Evolutionary conservation across 129 eudicot species (phyloP).

Genomic region (Flaveria bidentis): DNA sequence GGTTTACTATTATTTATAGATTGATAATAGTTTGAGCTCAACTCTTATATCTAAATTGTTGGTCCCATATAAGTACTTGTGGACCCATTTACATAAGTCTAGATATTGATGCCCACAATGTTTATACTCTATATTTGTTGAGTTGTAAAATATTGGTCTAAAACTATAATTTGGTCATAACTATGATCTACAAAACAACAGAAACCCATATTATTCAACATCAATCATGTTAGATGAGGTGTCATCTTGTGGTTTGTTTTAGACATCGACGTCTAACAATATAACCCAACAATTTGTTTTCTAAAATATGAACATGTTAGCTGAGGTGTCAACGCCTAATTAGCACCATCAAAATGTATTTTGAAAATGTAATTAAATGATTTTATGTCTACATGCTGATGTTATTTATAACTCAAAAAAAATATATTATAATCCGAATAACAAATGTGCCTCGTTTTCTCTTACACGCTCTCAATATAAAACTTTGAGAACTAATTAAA

Average conservation of each 20-base stretch:
- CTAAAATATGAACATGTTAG: background rate
- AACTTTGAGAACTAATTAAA: too few species aligned
- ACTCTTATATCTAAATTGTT: constrained; percentile 22
- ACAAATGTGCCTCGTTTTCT: background rate
- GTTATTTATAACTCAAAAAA: background rate
- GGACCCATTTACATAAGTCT: constrained; percentile 16
- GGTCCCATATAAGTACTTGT: constrained; percentile 32
- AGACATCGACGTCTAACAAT: constrained; percentile 6
- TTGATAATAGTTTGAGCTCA: constrained; percentile 34
- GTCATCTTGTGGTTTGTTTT: constrained; percentile 6
- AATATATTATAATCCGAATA: background rate
- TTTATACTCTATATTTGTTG: constrained; percentile 3
- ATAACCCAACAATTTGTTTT: background rate
- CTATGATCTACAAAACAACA: constrained; percentile 9
- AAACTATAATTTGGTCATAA: constrained; percentile 18
- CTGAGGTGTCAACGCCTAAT: constrained; percentile 1
- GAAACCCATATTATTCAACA: constrained; percentile 22
- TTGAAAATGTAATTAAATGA: background rate
- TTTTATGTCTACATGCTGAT: constrained; percentile 11
- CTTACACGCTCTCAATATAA: background rate
- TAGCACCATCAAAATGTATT: background rate
- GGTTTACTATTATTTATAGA: constrained; percentile 38
- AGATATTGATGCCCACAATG: constrained; percentile 12
- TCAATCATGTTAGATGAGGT: constrained; percentile 33
- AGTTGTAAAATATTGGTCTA: background rate